Percentiles rank a stretch among this genome's conserved stretches.
These are phyloP conservation scores for Phytophthora podocarpi DNA, from an alignment of 352 stramenopile species.

Conservation along the genomic window DNA sequence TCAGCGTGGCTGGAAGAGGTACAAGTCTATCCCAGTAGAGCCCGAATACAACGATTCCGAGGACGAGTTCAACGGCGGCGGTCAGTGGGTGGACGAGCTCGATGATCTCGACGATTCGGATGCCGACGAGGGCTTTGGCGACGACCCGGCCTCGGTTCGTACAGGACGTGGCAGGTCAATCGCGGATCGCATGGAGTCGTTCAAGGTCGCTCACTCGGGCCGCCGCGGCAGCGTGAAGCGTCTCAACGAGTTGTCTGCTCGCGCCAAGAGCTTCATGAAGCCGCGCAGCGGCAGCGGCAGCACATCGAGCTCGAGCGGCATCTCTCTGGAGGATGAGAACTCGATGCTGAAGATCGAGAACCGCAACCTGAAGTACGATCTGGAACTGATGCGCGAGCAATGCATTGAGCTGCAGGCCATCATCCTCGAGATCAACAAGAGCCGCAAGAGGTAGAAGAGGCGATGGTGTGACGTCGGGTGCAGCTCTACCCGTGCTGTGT, in stretches of 20 bases:
- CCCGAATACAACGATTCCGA: slow-evolving; percentile 38
- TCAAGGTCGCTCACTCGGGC: slow-evolving; percentile 49
- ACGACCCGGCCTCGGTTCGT: slow-evolving; percentile 42
- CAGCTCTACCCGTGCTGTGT: slow-evolving; percentile 13
- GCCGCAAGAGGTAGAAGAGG: slow-evolving; percentile 71
- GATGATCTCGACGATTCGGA: slow-evolving; percentile 54
- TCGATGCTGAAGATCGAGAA: slow-evolving; percentile 89
- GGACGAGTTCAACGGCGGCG: slow-evolving; percentile 45
- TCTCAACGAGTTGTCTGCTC: slow-evolving; percentile 73
- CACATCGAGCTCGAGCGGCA: slow-evolving; percentile 68
- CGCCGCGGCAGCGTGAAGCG: slow-evolving; percentile 67
- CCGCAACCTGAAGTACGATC: slow-evolving; percentile 87
- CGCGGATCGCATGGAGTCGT: slow-evolving; percentile 69
- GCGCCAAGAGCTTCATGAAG: slow-evolving; percentile 78
- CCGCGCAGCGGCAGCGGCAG: slow-evolving; percentile 62
- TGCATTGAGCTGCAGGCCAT: slow-evolving; percentile 89
- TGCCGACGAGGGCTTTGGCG: slow-evolving; percentile 54
- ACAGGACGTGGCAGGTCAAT: slow-evolving; percentile 49
- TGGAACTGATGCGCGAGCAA: slow-evolving; percentile 89
- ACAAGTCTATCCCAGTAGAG: slow-evolving; percentile 44
- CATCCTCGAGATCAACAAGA: slow-evolving; percentile 92
- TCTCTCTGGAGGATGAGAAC: slow-evolving; percentile 85
- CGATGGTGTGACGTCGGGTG: slow-evolving; percentile 17
- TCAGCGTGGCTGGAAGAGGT: slow-evolving; percentile 68
- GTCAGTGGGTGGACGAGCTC: slow-evolving; percentile 55